phyloP scores from a whole-genome alignment of 208 protist genomes.

The Trichomonas gallinae region DNA sequence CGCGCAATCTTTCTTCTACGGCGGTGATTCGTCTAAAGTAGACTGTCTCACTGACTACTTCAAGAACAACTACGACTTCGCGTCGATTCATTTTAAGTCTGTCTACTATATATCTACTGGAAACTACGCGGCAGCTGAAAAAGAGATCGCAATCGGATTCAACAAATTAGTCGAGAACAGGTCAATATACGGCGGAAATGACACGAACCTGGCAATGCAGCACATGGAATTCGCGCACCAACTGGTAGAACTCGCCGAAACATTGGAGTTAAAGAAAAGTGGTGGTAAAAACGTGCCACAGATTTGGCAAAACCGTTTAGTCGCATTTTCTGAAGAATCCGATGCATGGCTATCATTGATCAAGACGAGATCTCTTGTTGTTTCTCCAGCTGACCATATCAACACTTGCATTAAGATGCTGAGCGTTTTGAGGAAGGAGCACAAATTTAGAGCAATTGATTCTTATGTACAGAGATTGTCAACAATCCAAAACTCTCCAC shows the following conservation, averaged over 20 bases:
- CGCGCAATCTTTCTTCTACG: neutral
- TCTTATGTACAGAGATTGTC: neutral
- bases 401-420: neutral
- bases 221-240: neutral
- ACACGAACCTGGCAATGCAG: neutral
- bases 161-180: neutral
- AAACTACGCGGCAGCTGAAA: neutral
- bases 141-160: neutral
- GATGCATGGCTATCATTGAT: neutral
- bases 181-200: neutral
- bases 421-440: neutral
- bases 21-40: neutral
- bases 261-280: neutral
- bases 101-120: neutral
- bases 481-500: neutral
- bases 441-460: neutral
- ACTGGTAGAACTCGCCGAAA: neutral
- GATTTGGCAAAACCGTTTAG: neutral
- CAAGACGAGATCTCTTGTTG: neutral
- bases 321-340: neutral
- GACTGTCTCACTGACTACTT: neutral
- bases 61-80: neutral
- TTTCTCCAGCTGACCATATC: neutral
- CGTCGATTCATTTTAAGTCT: neutral
- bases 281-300: neutral